Evolutionary conservation across 805 yeast species (phyloP), one percentile per base, ranked within the genome.

Genomic region (Candida jianshihensis): DNA sequence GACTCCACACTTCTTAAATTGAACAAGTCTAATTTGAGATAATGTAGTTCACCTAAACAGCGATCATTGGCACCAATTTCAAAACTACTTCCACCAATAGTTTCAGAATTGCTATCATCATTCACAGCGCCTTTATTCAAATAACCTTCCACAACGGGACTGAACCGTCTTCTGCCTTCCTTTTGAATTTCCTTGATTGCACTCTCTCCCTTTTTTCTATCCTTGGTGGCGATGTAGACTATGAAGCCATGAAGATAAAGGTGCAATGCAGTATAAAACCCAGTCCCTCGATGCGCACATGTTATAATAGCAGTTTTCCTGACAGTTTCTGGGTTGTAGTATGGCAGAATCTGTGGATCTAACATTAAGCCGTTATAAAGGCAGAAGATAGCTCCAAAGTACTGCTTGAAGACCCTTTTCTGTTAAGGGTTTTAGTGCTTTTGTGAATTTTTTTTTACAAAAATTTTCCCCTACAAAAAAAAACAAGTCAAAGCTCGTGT

Each of bases 241-340:
- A 68, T 63, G 53, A 72, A 82, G 0, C 96, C 96, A 56, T 85
- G 95, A 34, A 83, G 63, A 49, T 80, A 84, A 6, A 86, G 66
- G 49, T 84, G 89, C 18, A 84, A 63, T 8, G 77, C 85, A 0
- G 89, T 78, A 53, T 68, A 81, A 66, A 73, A 85, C 10, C 96
- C 95, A 15, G 83, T 73, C 0, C 95, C 95, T 38, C 81, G 71
- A 48, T 79, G 82, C 6, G 92, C 94, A 2, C 95, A 94, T 0
- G 92, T 80, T 21, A 86, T 75, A 6, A 86, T 61, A 3, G 85
- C 88, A 4, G 82, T 78, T 38, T 76, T 68, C 30, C 84, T 66
- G 19, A 71, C 74, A 3, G 43, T 42, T 1, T 46, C 42, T 1
- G 88, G 88, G 46, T 82, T 64, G 45, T 64, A 59, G 56, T 78